A percentile compares a stretch with the other conserved stretches of the same genome.
Conservation (phyloP, 371 early-diverging fungal species). For the Capillidium heterosporum region DNA sequence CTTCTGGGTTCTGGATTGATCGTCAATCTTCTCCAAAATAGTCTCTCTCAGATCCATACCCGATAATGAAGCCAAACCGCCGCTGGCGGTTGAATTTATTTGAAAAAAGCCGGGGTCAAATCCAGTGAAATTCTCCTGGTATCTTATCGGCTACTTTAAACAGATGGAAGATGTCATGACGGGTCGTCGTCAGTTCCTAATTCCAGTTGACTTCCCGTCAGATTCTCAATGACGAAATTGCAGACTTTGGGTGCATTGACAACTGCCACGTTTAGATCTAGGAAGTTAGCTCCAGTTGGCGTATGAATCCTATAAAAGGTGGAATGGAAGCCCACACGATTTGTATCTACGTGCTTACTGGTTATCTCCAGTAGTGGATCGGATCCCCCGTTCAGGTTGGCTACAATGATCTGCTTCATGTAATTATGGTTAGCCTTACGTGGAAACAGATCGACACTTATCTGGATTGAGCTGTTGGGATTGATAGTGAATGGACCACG, state of each 20-base stretch:
- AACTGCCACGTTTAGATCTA: constrained; percentile 81
- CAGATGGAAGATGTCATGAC: constrained; percentile 38
- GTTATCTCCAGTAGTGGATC: constrained; percentile 81
- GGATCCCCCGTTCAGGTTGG: constrained; percentile 78
- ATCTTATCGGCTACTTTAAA: background rate
- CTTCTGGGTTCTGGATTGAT: background rate
- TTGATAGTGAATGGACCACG: constrained; percentile 63
- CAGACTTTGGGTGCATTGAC: constrained; percentile 65
- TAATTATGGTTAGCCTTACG: constrained; percentile 96
- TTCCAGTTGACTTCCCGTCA: constrained; percentile 31
- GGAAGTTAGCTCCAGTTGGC: constrained; percentile 71
- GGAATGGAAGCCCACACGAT: constrained; percentile 89
- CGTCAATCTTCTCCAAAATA: constrained; percentile 5
- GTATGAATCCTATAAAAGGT: constrained; percentile 88
- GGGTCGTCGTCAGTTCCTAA: constrained; percentile 42
- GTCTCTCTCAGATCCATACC: background rate
- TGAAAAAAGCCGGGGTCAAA: background rate
- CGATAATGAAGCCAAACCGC: background rate
- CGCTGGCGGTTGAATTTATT: background rate
- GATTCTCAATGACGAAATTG: constrained; percentile 71
- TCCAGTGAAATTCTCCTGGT: background rate
- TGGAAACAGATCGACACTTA: constrained; percentile 88
- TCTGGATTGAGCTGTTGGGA: constrained; percentile 59
- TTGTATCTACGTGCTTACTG: constrained; percentile 87
- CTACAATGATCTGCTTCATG: constrained; percentile 85